phyloP scores from a whole-genome alignment of 2,329 filamentous ascomycete genomes.

The Hypoxylon sp. region DNA sequence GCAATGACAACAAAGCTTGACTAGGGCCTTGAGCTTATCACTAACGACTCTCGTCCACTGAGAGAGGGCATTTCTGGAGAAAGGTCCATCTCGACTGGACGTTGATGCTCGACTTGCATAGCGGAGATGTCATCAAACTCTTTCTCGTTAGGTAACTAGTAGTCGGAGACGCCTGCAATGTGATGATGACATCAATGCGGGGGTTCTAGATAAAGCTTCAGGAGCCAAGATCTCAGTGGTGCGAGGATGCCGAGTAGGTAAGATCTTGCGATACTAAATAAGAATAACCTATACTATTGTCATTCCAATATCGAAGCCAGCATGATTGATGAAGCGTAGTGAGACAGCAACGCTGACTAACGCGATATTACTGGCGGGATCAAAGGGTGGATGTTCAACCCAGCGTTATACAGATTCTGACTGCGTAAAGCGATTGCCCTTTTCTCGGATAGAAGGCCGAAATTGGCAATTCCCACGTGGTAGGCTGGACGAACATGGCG shows the following conservation, averaged over 20 bases:
- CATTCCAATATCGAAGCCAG: slow-evolving; percentile 4
- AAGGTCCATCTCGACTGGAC: slow-evolving; percentile 46
- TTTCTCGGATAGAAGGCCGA: slow-evolving; percentile 20
- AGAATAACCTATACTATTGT: slow-evolving; percentile 10
- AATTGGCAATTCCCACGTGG: slow-evolving; percentile 42
- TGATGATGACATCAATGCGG: slow-evolving; percentile 48
- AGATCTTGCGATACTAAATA: slow-evolving; percentile 19
- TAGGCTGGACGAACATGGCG: slow-evolving; percentile 31
- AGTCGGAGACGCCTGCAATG: slow-evolving; percentile 39
- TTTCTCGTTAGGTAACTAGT: slow-evolving; percentile 47
- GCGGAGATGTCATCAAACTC: slow-evolving; percentile 46
- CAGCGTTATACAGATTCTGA: slow-evolving; percentile 23
- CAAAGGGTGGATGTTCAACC: neutral
- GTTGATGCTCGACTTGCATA: slow-evolving; percentile 46
- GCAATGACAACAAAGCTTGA: slow-evolving; percentile 37
- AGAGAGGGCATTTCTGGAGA: slow-evolving; percentile 33
- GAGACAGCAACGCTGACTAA: neutral
- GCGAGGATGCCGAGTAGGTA: slow-evolving; percentile 18
- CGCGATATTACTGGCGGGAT: neutral
- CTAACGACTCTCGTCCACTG: slow-evolving; percentile 43
- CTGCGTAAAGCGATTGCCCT: slow-evolving; percentile 7
- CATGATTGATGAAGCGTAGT: neutral
- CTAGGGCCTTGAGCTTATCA: slow-evolving; percentile 43
- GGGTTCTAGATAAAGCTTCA: slow-evolving; percentile 49
- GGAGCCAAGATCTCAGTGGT: slow-evolving; percentile 20